Conservation (phyloP, 1,284 basidiomycete species). For the Sparassis latifolia region DNA sequence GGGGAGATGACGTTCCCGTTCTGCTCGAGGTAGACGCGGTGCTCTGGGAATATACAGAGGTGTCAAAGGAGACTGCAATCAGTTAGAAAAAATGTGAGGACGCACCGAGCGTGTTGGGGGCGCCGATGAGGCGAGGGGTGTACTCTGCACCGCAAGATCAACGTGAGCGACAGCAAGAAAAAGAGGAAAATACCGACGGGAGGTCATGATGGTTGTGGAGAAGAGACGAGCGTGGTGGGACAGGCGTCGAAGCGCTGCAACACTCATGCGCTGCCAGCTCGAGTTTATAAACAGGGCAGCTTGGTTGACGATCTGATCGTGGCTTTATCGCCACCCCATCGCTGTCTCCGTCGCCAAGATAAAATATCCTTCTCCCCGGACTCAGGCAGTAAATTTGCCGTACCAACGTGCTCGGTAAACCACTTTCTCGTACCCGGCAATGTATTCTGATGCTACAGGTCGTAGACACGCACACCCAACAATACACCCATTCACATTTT, state of each 20-base stretch:
- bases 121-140: constrained; percentile 74
- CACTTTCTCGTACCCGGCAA: too few relatives aligned
- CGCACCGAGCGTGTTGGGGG: constrained; percentile 89
- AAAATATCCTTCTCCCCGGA: background rate
- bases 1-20: constrained; percentile 82
- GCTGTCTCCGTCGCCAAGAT: background rate
- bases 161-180: constrained; percentile 13
- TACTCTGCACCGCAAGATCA: constrained; percentile 44
- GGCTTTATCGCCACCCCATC: background rate
- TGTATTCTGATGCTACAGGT: too few relatives aligned
- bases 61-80: constrained; percentile 5
- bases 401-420: too few relatives aligned
- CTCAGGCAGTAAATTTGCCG: too few relatives aligned
- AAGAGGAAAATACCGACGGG: constrained; percentile 38
- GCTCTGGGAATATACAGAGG: constrained; percentile 49
- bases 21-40: constrained; percentile 92
- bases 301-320: background rate
- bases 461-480: too few relatives aligned
- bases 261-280: constrained; percentile 18
- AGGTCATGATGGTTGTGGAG: constrained; percentile 47
- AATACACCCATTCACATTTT: constrained; percentile 1
- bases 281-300: constrained; percentile 5
- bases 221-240: constrained; percentile 54
- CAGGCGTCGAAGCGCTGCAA: constrained; percentile 37
- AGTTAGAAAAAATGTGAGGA: constrained; percentile 5